phyloP scores from a whole-genome alignment of 352 stramenopile species.

The Globisporangium mamillatum region DNA sequence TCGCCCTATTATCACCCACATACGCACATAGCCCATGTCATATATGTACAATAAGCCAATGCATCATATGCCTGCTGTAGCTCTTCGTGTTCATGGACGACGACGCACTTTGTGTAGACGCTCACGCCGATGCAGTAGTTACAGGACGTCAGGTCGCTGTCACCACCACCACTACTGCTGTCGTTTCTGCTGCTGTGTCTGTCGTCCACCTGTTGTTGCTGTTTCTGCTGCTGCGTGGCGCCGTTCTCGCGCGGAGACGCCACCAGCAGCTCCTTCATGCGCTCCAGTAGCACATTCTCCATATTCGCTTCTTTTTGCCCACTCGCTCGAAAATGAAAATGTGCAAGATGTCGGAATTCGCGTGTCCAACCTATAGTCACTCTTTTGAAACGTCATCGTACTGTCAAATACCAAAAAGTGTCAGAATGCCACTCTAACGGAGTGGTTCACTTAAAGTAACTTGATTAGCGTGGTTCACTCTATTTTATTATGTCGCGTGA shows the following conservation, averaged over 20 bases:
- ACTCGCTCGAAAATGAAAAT: not conserved
- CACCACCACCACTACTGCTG: not conserved
- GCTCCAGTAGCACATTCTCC: conserved; percentile 2
- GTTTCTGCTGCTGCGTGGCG: conserved; percentile 11
- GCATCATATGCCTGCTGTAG: not conserved
- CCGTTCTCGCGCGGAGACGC: conserved; percentile 12
- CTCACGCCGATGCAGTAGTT: conserved; percentile 60
- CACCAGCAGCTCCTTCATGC: not conserved
- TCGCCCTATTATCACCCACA: conserved; percentile 23
- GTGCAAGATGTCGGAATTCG: not conserved
- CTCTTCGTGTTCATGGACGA: not conserved
- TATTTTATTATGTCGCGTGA: not conserved
- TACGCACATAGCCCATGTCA: not conserved
- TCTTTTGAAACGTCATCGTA: not conserved
- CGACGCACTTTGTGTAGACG: conserved; percentile 61
- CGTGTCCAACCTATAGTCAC: not conserved
- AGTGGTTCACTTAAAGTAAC: no score
- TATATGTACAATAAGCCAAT: not conserved
- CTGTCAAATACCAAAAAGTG: no score
- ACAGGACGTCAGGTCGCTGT: conserved; percentile 25
- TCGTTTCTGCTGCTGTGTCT: not conserved
- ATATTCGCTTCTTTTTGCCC: conserved; percentile 1
- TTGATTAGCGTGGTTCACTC: not conserved
- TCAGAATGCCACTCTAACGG: not conserved
- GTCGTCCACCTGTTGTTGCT: not conserved